Evolutionary conservation across 257 asterid species (phyloP), one percentile per base, ranked within the genome.

Genomic region (Galeopsis tetrahit): DNA sequence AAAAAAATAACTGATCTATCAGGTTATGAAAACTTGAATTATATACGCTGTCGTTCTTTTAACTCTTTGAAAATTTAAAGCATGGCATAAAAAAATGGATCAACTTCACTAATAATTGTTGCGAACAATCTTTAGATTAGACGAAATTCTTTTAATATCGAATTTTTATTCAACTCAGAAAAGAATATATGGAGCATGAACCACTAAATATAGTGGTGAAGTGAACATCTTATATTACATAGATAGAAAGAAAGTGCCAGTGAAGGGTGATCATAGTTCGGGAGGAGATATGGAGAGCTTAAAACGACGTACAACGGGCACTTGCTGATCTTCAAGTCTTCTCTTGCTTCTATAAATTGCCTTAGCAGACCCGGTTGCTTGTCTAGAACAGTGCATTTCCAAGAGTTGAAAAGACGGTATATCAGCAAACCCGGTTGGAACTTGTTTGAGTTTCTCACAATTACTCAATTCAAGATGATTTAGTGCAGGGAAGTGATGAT

Each of bases 401-500:
- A 75, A 14, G 51, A 61, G 9, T 6, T 36, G 58, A 34, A 75
- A 42, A 35, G 7, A 38, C 7, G 75, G 51, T 38, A 76, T 33
- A 53, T 76, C 61, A 3, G 80, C 75, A 2, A 76, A 10, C 38
- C 32, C 60, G 0, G 33, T 14, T 2, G 79, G 79, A 48, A 75
- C 38, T 14, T 75, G 31, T 4, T 5, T 8, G 40, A 75, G 74
- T 4, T 51, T 9, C 8, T 63, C 65, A 71, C 80, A 68, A 56
- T 77, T 59, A 68, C 70, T 62, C 46, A 81, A 70, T 39, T 78
- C 76, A 68, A 81, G 85, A 66, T 61, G 48, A 9, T 65, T 62
- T 35, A 51, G 82, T 48, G 55, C 38, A 5, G 43, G 78, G 75
- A 10, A 61, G 9, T 38, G 44, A 39, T 52, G 62, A 17, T 57